A percentile compares a stretch with the other conserved stretches of the same genome.
These are phyloP conservation scores for Phytophthora meadii DNA, from an alignment of 352 stramenopile genomes.

Conservation along the genomic window DNA sequence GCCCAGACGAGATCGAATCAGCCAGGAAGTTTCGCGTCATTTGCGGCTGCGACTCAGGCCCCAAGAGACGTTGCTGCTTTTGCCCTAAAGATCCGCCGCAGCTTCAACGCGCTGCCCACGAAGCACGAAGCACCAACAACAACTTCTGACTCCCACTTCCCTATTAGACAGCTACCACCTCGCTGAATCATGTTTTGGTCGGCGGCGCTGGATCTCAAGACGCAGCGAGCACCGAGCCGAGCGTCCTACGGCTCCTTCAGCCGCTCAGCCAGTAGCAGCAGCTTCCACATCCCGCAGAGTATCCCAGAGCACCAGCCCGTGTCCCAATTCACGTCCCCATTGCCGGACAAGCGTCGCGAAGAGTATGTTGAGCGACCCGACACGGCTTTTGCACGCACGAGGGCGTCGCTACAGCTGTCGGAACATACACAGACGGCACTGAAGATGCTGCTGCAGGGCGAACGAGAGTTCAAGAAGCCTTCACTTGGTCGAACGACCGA, in stretches of 20 bases:
- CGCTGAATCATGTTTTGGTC: slow-evolving; percentile 73
- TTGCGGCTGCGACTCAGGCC: slow-evolving; percentile 12
- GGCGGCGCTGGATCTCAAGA: slow-evolving; percentile 69
- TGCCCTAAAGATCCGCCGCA: slow-evolving; percentile 24
- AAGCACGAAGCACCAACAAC: slow-evolving; percentile 1
- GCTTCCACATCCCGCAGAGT: slow-evolving; percentile 74
- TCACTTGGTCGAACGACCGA: background rate
- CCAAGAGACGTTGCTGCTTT: background rate
- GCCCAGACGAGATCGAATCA: slow-evolving; percentile 16
- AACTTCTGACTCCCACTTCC: slow-evolving; percentile 12
- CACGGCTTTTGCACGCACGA: slow-evolving; percentile 34
- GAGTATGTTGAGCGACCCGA: slow-evolving; percentile 39
- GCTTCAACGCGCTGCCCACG: slow-evolving; percentile 6
- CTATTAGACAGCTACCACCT: slow-evolving; percentile 9
- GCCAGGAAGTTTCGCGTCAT: slow-evolving; percentile 17
- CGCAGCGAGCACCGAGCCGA: slow-evolving; percentile 34
- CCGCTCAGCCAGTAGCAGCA: slow-evolving; percentile 35
- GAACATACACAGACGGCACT: slow-evolving; percentile 38
- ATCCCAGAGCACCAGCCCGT: slow-evolving; percentile 79
- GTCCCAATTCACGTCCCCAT: slow-evolving; percentile 64
- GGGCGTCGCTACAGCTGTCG: slow-evolving; percentile 33
- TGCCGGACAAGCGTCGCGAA: slow-evolving; percentile 30
- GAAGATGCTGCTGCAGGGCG: slow-evolving; percentile 42
- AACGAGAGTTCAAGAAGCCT: slow-evolving; percentile 12
- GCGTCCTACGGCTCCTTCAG: slow-evolving; percentile 73